A percentile compares a stretch with the other conserved stretches of the same genome.
phyloP scores from a whole-genome alignment of 495 filamentous ascomycete genomes.

The Daldinia bambusicola region DNA sequence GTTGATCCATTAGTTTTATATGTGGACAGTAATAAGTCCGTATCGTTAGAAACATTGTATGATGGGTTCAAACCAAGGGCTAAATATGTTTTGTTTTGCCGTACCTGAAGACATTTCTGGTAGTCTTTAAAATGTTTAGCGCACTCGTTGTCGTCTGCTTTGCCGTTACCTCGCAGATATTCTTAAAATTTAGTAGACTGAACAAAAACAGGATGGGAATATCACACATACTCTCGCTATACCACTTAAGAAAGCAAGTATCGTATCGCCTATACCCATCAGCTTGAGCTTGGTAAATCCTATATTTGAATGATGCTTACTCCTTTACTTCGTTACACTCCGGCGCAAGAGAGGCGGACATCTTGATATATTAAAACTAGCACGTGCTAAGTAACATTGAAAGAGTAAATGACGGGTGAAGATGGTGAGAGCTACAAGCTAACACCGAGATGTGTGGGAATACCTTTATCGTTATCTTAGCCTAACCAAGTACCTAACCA shows the following conservation, averaged over 20 bases:
- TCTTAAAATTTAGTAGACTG: slow-evolving; percentile 60
- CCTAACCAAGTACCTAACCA: neutral
- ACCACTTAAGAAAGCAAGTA: slow-evolving; percentile 94
- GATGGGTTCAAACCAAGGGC: neutral
- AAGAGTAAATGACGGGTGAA: neutral
- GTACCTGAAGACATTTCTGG: slow-evolving; percentile 79
- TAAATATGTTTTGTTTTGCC: slow-evolving; percentile 31
- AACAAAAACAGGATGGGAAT: neutral
- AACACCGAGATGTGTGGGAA: neutral
- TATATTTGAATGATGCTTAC: slow-evolving; percentile 57
- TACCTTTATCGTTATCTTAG: slow-evolving; percentile 17
- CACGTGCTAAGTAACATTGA: slow-evolving; percentile 7
- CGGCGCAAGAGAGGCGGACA: slow-evolving; percentile 67
- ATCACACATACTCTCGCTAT: slow-evolving; percentile 82
- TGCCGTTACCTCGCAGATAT: slow-evolving; percentile 82
- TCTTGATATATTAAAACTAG: slow-evolving; percentile 43
- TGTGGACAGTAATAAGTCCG: neutral
- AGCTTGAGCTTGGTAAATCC: slow-evolving; percentile 12
- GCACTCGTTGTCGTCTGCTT: slow-evolving; percentile 78
- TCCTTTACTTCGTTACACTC: slow-evolving; percentile 92
- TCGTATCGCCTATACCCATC: slow-evolving; percentile 75
- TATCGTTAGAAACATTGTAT: slow-evolving; percentile 17
- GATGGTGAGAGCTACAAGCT: slow-evolving; percentile 1
- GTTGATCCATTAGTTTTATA: neutral
- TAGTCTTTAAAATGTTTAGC: slow-evolving; percentile 85